These are phyloP conservation scores for Vitis labrusca DNA, from an alignment of 164 flowering plant species.

Conservation along the genomic window DNA sequence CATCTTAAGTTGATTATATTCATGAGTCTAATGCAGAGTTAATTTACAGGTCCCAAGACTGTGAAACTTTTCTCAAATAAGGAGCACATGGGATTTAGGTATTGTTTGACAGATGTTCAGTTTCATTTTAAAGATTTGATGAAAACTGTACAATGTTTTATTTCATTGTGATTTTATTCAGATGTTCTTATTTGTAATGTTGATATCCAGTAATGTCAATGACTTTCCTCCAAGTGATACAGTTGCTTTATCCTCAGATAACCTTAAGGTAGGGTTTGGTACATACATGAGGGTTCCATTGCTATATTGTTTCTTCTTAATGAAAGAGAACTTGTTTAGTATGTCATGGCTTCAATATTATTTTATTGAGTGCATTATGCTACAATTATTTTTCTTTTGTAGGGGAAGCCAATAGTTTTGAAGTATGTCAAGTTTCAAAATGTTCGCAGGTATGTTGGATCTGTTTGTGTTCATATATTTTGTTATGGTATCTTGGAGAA, in stretches of 20 bases:
- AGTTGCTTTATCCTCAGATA: constrained; percentile 54
- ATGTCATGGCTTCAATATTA: neutral
- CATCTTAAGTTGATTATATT: neutral
- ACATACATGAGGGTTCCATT: neutral
- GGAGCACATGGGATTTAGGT: constrained; percentile 99
- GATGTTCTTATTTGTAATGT: constrained; percentile 2
- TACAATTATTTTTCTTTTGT: constrained; percentile 15
- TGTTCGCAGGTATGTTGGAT: constrained; percentile 76
- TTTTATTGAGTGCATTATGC: neutral
- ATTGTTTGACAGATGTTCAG: constrained; percentile 2
- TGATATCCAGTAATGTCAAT: constrained; percentile 76
- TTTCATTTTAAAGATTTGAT: neutral
- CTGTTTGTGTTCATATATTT: neutral
- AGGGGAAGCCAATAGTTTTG: constrained; percentile 76
- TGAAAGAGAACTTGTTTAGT: neutral
- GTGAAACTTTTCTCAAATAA: constrained; percentile 87
- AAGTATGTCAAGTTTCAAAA: constrained; percentile 97
- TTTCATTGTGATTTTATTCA: constrained; percentile 1
- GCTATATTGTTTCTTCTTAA: neutral
- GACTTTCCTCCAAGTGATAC: constrained; percentile 92
- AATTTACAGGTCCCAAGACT: constrained; percentile 73
- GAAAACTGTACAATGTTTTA: neutral
- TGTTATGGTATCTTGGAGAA: neutral
- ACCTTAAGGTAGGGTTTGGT: constrained; percentile 52
- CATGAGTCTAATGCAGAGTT: constrained; percentile 10